These are phyloP conservation scores for Kazachstania taianensis DNA, from an alignment of 805 yeast genomes.

Conservation along the genomic window DNA sequence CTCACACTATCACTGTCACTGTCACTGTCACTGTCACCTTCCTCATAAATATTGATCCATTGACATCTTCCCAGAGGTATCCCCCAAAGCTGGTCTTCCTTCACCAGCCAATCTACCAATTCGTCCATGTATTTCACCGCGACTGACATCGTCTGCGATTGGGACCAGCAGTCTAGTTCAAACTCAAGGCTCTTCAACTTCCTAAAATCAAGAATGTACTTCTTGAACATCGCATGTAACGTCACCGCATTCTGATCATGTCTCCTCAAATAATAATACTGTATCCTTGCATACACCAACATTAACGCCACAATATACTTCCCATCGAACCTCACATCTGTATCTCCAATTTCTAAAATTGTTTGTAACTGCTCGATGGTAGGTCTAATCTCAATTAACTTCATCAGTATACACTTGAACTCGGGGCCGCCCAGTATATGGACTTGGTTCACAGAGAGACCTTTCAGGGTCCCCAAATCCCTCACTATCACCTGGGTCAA, in stretches of 20 bases:
- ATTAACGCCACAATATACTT: slow-evolving; percentile 44
- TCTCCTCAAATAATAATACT: slow-evolving; percentile 19
- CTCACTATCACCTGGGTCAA: slow-evolving; percentile 16
- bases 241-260: slow-evolving; percentile 37
- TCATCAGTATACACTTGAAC: slow-evolving; percentile 53
- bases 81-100: slow-evolving; percentile 55
- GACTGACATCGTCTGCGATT: slow-evolving; percentile 13
- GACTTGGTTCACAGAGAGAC: slow-evolving; percentile 8
- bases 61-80: slow-evolving; percentile 60
- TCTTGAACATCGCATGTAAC: slow-evolving; percentile 44
- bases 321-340: slow-evolving; percentile 48
- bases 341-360: slow-evolving; percentile 40
- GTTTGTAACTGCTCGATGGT: slow-evolving; percentile 18
- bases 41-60: slow-evolving; percentile 21
- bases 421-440: slow-evolving; percentile 26
- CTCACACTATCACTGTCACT: no score
- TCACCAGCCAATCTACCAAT: slow-evolving; percentile 52
- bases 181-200: slow-evolving; percentile 45
- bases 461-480: slow-evolving; percentile 21
- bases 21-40: slow-evolving; percentile 19
- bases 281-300: slow-evolving; percentile 50
- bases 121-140: slow-evolving; percentile 56
- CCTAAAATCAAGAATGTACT: slow-evolving; percentile 53
- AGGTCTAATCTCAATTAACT: slow-evolving; percentile 72
- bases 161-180: slow-evolving; percentile 28